Evolutionary conservation across 2,329 filamentous ascomycete genomes (phyloP).

Genomic region (Penicillium fuscoglaucum): DNA sequence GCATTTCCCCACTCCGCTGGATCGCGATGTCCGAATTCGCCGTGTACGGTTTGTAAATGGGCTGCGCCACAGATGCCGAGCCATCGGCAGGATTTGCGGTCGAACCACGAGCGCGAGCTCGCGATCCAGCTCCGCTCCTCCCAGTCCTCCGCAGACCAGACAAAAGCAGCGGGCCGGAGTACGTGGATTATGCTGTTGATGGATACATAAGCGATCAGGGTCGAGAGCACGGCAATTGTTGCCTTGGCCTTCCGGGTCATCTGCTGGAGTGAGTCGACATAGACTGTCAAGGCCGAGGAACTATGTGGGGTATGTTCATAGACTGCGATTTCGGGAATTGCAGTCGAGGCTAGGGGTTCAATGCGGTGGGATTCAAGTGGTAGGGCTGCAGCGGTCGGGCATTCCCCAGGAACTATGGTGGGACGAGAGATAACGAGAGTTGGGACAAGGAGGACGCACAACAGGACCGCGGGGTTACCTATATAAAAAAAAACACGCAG

Average conservation of each 20-base stretch:
- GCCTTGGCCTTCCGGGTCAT: constrained; percentile 45
- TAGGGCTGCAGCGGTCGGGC: constrained; percentile 13
- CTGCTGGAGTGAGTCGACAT: constrained; percentile 32
- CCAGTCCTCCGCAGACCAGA: constrained; percentile 58
- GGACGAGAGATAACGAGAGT: constrained; percentile 20
- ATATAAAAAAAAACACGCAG: constrained; percentile 13
- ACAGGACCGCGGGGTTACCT: constrained; percentile 15
- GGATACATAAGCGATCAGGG: constrained; percentile 45
- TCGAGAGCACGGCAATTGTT: constrained; percentile 43
- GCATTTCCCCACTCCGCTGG: constrained; percentile 18
- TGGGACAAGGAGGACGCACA: constrained; percentile 13
- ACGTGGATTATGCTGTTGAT: constrained; percentile 53
- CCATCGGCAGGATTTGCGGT: constrained; percentile 76
- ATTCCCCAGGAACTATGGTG: constrained; percentile 18
- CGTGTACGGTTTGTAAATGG: constrained; percentile 64
- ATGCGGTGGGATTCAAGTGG: constrained; percentile 15
- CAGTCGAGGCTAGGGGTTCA: constrained; percentile 17
- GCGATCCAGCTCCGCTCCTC: constrained; percentile 69
- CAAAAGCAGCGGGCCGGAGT: constrained; percentile 64
- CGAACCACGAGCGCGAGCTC: constrained; percentile 70
- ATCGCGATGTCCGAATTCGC: constrained; percentile 32
- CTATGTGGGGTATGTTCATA: constrained; percentile 13
- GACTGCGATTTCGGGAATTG: constrained; percentile 10
- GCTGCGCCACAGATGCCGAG: constrained; percentile 75
- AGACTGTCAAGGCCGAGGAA: constrained; percentile 16